A percentile compares a stretch with the other conserved stretches of the same genome.
Evolutionary conservation across 23 red algal genomes (phyloP).

Genomic region (Gracilaria vermiculophylla): DNA sequence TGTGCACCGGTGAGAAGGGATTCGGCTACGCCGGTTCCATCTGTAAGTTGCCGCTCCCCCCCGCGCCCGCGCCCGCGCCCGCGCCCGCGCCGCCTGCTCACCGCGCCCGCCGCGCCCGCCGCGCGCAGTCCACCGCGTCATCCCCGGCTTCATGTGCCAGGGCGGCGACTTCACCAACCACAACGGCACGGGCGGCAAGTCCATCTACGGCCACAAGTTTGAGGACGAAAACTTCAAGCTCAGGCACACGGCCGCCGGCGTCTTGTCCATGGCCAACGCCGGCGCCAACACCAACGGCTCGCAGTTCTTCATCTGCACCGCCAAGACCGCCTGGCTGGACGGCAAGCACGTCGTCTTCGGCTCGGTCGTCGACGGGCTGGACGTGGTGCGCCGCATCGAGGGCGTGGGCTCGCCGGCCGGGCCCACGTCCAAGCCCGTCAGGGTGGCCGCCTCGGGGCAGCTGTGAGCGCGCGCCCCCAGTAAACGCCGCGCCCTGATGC

Average conservation of each 20-base stretch:
- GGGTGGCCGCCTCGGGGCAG: conserved; percentile 74
- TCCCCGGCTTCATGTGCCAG: conserved; percentile 91
- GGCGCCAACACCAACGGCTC: conserved; percentile 91
- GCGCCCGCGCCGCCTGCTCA: too few relatives aligned
- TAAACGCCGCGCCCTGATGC: too few relatives aligned
- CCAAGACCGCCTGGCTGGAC: conserved; percentile 65
- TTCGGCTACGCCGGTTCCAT: conserved; percentile 82
- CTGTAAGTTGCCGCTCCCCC: conserved; percentile 35
- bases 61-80: not conserved
- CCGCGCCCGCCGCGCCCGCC: too few relatives aligned
- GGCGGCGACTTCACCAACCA: conserved; percentile 85
- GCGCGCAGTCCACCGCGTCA: conserved; percentile 77
- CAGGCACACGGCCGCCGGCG: conserved; percentile 68
- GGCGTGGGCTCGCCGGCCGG: conserved; percentile 1
- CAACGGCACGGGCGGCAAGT: conserved; percentile 96
- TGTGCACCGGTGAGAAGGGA: conserved; percentile 94
- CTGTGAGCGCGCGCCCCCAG: not conserved
- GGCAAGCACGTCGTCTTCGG: conserved; percentile 99
- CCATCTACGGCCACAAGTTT: conserved; percentile 97
- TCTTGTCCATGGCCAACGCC: conserved; percentile 98
- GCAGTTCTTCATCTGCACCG: conserved; percentile 95
- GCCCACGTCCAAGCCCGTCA: conserved; percentile 31
- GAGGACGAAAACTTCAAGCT: conserved; percentile 97
- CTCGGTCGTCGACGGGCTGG: conserved; percentile 76
- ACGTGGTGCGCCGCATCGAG: conserved; percentile 81